These are phyloP conservation scores for Chrysophaeum taylorii DNA, from an alignment of 352 stramenopile species.

Conservation along the genomic window DNA sequence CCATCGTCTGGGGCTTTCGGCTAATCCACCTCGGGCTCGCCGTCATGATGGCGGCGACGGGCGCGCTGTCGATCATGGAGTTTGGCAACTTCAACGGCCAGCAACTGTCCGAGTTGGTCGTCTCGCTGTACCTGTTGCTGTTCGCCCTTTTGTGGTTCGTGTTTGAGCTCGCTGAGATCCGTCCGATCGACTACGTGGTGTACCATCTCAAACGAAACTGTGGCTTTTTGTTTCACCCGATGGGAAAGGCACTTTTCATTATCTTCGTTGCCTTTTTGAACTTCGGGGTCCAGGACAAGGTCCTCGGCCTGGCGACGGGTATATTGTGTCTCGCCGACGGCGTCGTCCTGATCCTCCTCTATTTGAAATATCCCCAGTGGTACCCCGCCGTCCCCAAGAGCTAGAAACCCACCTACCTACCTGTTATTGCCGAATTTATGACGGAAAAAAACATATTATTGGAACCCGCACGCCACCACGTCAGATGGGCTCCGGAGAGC, in stretches of 20 bases:
- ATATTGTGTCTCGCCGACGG: neutral
- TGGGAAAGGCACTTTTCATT: constrained; percentile 10
- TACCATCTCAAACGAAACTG: neutral
- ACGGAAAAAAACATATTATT: too few relatives aligned
- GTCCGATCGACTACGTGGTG: neutral
- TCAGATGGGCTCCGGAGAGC: too few relatives aligned
- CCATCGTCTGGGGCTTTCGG: neutral
- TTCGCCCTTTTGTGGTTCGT: neutral
- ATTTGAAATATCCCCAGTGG: constrained; percentile 5
- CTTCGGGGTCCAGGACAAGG: neutral
- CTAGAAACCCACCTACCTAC: too few relatives aligned
- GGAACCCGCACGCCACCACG: too few relatives aligned
- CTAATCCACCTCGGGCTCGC: neutral
- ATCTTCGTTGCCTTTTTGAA: constrained; percentile 4
- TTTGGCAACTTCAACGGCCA: neutral
- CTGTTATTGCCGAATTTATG: too few relatives aligned
- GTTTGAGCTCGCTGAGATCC: neutral
- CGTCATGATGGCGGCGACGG: constrained; percentile 13
- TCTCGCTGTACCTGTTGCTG: constrained; percentile 1
- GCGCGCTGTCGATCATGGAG: neutral
- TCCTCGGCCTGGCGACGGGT: neutral
- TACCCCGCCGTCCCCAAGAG: too few relatives aligned
- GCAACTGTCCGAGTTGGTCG: neutral
- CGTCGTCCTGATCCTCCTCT: constrained; percentile 6
- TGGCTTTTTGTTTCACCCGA: neutral